Evolutionary conservation across 2,329 filamentous ascomycete species (phyloP), one percentile per base, ranked within the genome.

Genomic region (Alternaria dauci): DNA sequence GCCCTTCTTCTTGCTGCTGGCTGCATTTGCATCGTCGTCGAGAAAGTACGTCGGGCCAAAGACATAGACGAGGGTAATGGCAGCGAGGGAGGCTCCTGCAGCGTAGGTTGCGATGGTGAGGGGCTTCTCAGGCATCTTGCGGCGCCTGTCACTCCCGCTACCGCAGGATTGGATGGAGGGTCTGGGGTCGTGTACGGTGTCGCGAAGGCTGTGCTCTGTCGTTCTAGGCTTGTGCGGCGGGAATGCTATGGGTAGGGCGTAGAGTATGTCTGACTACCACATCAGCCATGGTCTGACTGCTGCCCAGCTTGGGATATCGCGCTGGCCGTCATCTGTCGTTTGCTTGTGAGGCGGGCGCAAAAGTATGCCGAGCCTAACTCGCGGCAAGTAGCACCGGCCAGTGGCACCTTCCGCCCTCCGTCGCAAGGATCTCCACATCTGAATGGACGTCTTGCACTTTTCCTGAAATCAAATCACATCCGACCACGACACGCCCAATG

Each of bases 11-110:
- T 91, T 88, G 41, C 52, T 61, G 64, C 82, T 81, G 56, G 86
- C 87, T 62, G 89, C 86, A 59, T 95, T 91, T 59, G 89, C 86
- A 58, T 95, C 91, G 75, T 90, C 89, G 80, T 99, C 94, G 78
- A 98, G 90, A 72, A 96, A 92, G 80, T 94, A 98, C 53, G 94
- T 98, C n/a, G 95, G 95, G 8, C 91, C 93, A 80, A 99, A 98
- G 71, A 98, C 94, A 80, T 98, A 99, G 77, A 98, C 92, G 59
- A 98, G 87, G 32, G 95, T 94, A 65, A 96, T 92, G 63, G 95
- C 95, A 57, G 95, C 95, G 65, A 99, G 90, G 55, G 94, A 97
- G 62, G 94, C 95, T 71, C 94, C 94, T 61, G 94, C 95, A 73
- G 95, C 95, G 81, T 99, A 99, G 44, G 92, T 93, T 71, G 93